phyloP scores from a whole-genome alignment of 2,329 filamentous ascomycete species.

The Amphichorda felina region DNA sequence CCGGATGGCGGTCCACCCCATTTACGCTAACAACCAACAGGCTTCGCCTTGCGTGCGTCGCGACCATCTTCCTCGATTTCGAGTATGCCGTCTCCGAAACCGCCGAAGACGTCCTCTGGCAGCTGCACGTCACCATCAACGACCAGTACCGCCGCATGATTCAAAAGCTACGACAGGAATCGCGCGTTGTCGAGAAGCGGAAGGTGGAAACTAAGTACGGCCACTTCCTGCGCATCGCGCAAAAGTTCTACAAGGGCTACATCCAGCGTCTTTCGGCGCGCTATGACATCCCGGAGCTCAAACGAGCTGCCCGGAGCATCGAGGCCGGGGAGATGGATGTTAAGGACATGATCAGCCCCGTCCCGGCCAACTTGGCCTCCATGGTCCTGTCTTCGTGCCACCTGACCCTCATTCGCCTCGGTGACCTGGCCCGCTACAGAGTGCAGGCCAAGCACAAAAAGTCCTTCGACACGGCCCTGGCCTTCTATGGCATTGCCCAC shows the following conservation, averaged over 20 bases:
- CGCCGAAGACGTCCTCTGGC: conserved; percentile 66
- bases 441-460: conserved; percentile 60
- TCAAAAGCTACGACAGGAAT: conserved; percentile 34
- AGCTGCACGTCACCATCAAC: conserved; percentile 66
- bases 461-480: conserved; percentile 66
- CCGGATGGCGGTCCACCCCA: neutral
- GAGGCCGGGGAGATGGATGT: conserved; percentile 27
- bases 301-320: conserved; percentile 27
- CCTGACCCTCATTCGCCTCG: conserved; percentile 72
- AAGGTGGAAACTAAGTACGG: conserved; percentile 75
- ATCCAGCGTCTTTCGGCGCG: conserved; percentile 62
- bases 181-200: conserved; percentile 50
- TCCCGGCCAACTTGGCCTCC: conserved; percentile 37
- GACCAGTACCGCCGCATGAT: conserved; percentile 63
- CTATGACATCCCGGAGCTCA: conserved; percentile 41
- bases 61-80: conserved; percentile 62
- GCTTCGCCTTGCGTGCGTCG: conserved; percentile 61
- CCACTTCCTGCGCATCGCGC: conserved; percentile 75
- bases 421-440: conserved; percentile 83
- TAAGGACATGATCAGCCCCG: conserved; percentile 29
- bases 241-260: conserved; percentile 79
- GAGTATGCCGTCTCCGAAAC: conserved; percentile 49
- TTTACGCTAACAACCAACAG: conserved; percentile 23
- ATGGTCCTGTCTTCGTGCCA: conserved; percentile 65
- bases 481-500: conserved; percentile 75